phyloP scores from a whole-genome alignment of 495 filamentous ascomycete genomes.

The Penicillium chermesinum region DNA sequence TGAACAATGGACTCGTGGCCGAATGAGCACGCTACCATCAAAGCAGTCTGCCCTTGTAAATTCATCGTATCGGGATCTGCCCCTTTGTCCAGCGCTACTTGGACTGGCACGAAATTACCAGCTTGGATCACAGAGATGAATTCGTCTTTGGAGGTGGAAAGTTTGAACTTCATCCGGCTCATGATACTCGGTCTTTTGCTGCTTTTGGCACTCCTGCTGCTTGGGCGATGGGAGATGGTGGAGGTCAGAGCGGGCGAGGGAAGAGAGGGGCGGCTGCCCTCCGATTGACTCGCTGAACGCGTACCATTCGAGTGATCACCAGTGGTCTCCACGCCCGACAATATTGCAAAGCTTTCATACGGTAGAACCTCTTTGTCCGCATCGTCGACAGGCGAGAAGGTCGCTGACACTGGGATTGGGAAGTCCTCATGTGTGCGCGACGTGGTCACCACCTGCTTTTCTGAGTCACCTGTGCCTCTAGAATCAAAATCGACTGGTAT shows the following conservation, averaged over 20 bases:
- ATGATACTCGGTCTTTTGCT: constrained; percentile 11
- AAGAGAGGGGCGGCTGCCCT: not conserved
- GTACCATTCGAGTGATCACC: not conserved
- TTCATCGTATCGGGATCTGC: constrained; percentile 35
- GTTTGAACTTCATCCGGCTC: constrained; percentile 11
- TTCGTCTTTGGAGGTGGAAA: constrained; percentile 7
- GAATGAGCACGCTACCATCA: constrained; percentile 30
- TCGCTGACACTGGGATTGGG: constrained; percentile 7
- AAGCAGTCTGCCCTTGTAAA: constrained; percentile 26
- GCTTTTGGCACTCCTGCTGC: constrained; percentile 3
- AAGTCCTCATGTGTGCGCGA: constrained; percentile 4
- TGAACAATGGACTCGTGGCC: constrained; percentile 18
- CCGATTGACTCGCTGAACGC: not conserved
- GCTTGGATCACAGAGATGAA: constrained; percentile 10
- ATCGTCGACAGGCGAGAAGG: not conserved
- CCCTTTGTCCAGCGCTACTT: constrained; percentile 25
- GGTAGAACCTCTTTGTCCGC: constrained; percentile 2
- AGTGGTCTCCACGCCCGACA: not conserved
- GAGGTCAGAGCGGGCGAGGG: not conserved
- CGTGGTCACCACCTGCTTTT: constrained; percentile 3
- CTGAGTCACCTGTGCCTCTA: not conserved
- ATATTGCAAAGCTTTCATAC: constrained; percentile 1
- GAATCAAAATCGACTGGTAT: not conserved
- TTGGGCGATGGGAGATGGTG: not conserved
- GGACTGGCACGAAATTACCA: constrained; percentile 1